Percentiles rank a stretch among this genome's conserved stretches.
Evolutionary conservation across 306 rosid species (phyloP).

Genomic region (Cucumis cinereus): DNA sequence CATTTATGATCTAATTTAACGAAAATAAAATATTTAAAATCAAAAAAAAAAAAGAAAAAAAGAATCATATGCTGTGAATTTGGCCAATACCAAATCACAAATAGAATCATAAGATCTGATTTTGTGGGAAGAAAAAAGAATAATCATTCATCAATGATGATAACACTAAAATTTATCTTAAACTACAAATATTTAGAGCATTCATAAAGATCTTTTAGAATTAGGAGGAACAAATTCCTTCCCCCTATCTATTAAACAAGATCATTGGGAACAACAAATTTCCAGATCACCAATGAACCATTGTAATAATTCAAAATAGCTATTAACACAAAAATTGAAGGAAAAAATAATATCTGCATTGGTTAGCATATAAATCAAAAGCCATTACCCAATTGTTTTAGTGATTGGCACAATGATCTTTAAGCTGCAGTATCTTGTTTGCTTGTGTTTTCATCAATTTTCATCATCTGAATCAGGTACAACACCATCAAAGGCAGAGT

Average conservation of each 20-base stretch:
- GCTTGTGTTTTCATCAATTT: background rate
- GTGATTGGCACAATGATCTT: background rate
- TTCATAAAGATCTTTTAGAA: background rate
- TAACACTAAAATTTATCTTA: background rate
- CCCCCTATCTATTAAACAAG: background rate
- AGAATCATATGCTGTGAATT: no score
- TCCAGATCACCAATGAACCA: background rate
- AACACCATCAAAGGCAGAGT: conserved; percentile 45
- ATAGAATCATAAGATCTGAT: background rate
- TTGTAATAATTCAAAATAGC: conserved; percentile 11
- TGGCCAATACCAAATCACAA: no score
- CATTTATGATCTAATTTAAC: no score
- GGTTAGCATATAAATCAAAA: conserved; percentile 1
- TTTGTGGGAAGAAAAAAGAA: background rate
- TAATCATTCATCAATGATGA: background rate
- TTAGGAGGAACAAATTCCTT: background rate
- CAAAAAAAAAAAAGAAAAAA: no score
- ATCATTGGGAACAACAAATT: background rate
- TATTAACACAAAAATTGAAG: background rate
- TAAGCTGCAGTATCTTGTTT: background rate
- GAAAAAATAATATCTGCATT: background rate
- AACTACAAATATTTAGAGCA: background rate
- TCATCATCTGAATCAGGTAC: conserved; percentile 35
- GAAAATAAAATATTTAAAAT: no score
- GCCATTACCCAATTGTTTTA: background rate